Evolutionary conservation across 106 monocot genomes (phyloP), one percentile per base, ranked within the genome.

Genomic region (Vanilla planifolia): DNA sequence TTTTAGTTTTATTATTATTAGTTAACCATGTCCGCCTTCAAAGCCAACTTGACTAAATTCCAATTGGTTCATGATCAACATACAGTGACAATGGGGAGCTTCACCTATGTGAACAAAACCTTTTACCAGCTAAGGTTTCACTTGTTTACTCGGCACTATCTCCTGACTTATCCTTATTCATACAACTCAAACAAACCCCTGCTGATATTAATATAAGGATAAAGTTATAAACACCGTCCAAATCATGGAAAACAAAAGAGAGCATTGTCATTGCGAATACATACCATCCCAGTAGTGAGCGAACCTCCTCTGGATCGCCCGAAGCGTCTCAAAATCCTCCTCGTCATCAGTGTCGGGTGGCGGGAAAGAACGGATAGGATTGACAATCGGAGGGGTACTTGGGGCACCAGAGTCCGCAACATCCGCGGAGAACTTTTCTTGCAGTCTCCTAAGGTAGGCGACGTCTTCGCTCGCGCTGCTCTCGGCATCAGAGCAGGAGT

Each of bases 251-350:
- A 6, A 45, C 16, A 46, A 30, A 42, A 56, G 35, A 35, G 45
- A 51, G 36, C 2, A 29, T 43, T 24, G 1, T 17, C 33, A 33
- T 35, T 61, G 25, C 23, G 14, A 6, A 6, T 24, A 40, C 73
- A 66, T 20, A 90, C 95, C 83, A 6, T 48, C 66, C 46, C 87
- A 63, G 42, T 88, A 98, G 46, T 71, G 72, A 22, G 75, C 46
- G 52, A 98, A 91, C 65, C 81, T 71, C 59, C 79, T 71, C 75
- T 85, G 77, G 48, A 98, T 88, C 3, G 76, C 76, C 10, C 79
- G 74, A 15, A 98, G 75, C 21, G 80, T 92, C 62, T 82, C 88
- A 36, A 82, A 68, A 43, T 92, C 88, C 24, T 98, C 98, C 15
- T 90, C 85, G 15, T 83, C 89, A 14, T 76, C 78, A 0, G 70